Conservation (phyloP, 2,329 filamentous ascomycete genomes). For the Aspergillus glaucus region DNA sequence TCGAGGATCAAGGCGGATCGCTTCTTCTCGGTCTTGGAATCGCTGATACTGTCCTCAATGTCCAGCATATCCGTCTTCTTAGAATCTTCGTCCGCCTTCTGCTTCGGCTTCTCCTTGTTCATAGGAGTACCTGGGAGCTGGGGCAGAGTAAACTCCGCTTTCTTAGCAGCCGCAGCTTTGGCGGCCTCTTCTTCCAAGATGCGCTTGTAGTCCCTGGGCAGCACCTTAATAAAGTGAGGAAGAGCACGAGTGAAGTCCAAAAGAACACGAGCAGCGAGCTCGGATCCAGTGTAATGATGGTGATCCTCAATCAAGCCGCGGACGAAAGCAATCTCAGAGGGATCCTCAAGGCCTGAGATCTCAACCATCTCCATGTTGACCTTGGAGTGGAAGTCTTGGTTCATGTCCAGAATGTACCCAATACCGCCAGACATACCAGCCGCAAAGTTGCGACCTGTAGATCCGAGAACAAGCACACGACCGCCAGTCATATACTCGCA, state of each 20-base stretch:
- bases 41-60: slow-evolving; percentile 85
- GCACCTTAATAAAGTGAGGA: slow-evolving; percentile 83
- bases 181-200: slow-evolving; percentile 78
- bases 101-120: slow-evolving; percentile 50
- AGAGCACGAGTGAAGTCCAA: slow-evolving; percentile 93
- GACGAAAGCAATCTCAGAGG: slow-evolving; percentile 80
- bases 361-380: slow-evolving; percentile 98
- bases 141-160: slow-evolving; percentile 73
- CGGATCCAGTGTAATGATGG: slow-evolving; percentile 95
- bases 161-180: slow-evolving; percentile 79
- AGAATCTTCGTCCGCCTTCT: slow-evolving; percentile 53
- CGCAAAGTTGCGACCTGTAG: slow-evolving; percentile 92
- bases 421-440: slow-evolving; percentile 99
- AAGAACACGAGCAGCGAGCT: slow-evolving; percentile 84
- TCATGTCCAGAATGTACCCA: slow-evolving; percentile 84
- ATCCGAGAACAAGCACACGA: slow-evolving; percentile 77
- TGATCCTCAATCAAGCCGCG: slow-evolving; percentile 92
- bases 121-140: slow-evolving; percentile 56
- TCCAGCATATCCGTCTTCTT: slow-evolving; percentile 70
- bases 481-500: slow-evolving; percentile 99
- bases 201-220: slow-evolving; percentile 94
- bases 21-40: slow-evolving; percentile 80
- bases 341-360: slow-evolving; percentile 74
- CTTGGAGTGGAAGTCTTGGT: slow-evolving; percentile 84
- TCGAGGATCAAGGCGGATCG: slow-evolving; percentile 88